A percentile compares a stretch with the other conserved stretches of the same genome.
Evolutionary conservation across 257 asterid genomes (phyloP).

Genomic region (Fraxinus cuspidata): DNA sequence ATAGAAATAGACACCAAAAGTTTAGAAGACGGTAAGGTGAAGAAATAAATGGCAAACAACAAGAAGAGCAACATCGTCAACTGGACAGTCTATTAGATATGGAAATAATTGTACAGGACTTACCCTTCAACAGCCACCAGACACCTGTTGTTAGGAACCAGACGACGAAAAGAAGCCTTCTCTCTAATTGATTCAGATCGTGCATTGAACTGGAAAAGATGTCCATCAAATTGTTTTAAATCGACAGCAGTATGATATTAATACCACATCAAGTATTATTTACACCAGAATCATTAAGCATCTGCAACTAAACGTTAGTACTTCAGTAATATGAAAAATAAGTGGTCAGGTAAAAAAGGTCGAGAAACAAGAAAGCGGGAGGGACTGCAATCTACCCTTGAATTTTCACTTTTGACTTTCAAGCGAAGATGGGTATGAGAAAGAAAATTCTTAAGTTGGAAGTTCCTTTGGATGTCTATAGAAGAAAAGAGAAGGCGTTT

Average conservation of each 20-base stretch:
- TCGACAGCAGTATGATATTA: slow-evolving; percentile 13
- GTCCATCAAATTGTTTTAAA: slow-evolving; percentile 22
- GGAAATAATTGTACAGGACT: slow-evolving; percentile 10
- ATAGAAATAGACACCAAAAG: background rate
- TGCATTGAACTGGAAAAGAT: slow-evolving; percentile 79
- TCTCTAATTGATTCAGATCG: slow-evolving; percentile 75
- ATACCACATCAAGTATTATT: slow-evolving; percentile 9
- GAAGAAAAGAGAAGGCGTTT: background rate
- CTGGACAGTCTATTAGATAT: background rate
- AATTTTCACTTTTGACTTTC: background rate
- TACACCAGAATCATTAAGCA: background rate
- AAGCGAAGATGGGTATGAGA: background rate
- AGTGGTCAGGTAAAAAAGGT: background rate
- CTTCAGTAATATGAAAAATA: background rate
- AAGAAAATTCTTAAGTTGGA: background rate
- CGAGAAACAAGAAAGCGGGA: background rate
- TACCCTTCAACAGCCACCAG: slow-evolving; percentile 93
- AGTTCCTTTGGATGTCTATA: background rate
- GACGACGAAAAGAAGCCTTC: slow-evolving; percentile 91
- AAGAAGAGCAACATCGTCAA: background rate
- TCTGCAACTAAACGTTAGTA: slow-evolving; percentile 11
- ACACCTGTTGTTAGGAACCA: slow-evolving; percentile 76
- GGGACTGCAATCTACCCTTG: background rate
- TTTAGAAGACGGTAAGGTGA: background rate
- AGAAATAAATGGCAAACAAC: background rate